These are phyloP conservation scores for Candida khao-thaluensis DNA, from an alignment of 805 yeast genomes.

Conservation along the genomic window DNA sequence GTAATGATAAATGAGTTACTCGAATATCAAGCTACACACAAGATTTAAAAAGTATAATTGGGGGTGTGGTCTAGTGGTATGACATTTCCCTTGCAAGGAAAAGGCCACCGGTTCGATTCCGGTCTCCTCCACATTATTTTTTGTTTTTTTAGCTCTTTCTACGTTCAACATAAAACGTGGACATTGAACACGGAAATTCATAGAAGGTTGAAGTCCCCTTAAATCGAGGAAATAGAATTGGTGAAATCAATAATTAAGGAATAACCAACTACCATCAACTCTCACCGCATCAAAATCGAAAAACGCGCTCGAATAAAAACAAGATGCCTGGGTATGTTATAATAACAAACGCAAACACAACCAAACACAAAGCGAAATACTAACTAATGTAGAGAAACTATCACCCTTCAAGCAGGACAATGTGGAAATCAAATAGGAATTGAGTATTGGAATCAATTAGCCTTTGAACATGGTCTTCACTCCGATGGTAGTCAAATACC, in stretches of 20 bases:
- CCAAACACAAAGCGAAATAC: conserved; percentile 19
- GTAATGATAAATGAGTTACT: too few relatives aligned
- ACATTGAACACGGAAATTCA: too few relatives aligned
- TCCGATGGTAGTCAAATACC: conserved; percentile 56
- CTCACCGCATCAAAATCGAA: neutral
- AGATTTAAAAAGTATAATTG: too few relatives aligned
- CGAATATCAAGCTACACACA: too few relatives aligned
- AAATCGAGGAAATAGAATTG: too few relatives aligned
- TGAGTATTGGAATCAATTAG: conserved; percentile 87
- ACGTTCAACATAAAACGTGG: neutral
- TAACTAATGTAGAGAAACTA: conserved; percentile 51
- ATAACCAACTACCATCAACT: too few relatives aligned
- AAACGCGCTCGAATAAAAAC: conserved; percentile 11
- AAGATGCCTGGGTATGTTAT: conserved; percentile 25
- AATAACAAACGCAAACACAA: neutral
- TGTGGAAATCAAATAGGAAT: conserved; percentile 97
- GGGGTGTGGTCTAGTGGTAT: conserved; percentile 85
- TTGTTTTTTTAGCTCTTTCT: conserved; percentile 17
- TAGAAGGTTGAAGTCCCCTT: too few relatives aligned
- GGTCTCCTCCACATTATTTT: conserved; percentile 57
- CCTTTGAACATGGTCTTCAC: conserved; percentile 81
- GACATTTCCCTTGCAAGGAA: conserved; percentile 78
- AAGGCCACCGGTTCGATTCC: conserved; percentile 80
- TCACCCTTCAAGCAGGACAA: conserved; percentile 80
- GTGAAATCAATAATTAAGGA: too few relatives aligned